These are phyloP conservation scores for Misopates orontium DNA, from an alignment of 257 asterid species.

Conservation along the genomic window DNA sequence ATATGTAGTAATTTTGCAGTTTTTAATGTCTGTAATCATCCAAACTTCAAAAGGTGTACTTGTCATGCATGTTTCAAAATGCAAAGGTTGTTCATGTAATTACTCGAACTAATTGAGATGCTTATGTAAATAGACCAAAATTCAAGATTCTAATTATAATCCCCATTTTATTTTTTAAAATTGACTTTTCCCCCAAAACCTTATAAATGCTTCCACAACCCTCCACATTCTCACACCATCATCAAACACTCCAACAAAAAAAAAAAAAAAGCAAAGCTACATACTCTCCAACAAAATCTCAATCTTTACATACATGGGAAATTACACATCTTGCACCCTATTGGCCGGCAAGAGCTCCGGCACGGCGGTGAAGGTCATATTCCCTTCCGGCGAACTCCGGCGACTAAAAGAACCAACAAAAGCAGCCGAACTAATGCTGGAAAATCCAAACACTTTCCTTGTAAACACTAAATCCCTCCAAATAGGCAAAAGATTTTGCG, in stretches of 20 bases:
- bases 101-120: too few relatives aligned
- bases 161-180: too few relatives aligned
- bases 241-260: too few relatives aligned
- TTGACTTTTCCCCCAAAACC: constrained; percentile 21
- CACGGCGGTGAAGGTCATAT: constrained; percentile 47
- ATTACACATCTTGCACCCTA: constrained; percentile 47
- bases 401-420: constrained; percentile 36
- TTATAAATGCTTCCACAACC: constrained; percentile 39
- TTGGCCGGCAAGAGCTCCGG: constrained; percentile 30
- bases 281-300: not conserved
- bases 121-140: too few relatives aligned
- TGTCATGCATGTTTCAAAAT: too few relatives aligned
- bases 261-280: too few relatives aligned
- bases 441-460: constrained; percentile 59
- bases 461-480: constrained; percentile 58
- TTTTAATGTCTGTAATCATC: too few relatives aligned
- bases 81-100: too few relatives aligned
- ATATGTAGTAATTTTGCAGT: too few relatives aligned
- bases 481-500: constrained; percentile 67
- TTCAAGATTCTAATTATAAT: too few relatives aligned
- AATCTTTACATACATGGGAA: constrained; percentile 37
- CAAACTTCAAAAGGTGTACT: too few relatives aligned
- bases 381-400: constrained; percentile 61
- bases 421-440: constrained; percentile 65
- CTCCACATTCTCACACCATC: not conserved